Evolutionary conservation across 495 filamentous ascomycete genomes (phyloP), one percentile per base, ranked within the genome.

Genomic region (Penicillium canariense): DNA sequence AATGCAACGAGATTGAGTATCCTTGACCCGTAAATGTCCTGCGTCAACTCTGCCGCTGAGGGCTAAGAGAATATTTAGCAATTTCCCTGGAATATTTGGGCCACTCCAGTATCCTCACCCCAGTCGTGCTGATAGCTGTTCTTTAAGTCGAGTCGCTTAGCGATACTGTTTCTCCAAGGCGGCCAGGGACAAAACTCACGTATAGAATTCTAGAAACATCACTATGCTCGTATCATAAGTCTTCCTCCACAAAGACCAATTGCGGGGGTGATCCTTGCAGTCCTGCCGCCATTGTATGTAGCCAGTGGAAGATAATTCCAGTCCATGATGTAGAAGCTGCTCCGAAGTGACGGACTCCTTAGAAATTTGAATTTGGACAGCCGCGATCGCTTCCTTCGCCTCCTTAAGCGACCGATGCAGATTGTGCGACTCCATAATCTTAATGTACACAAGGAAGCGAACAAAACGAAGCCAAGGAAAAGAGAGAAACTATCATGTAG

Each of bases 151-250:
- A 3, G 4, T 9, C 11, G 5, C 8, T 23, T 3, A 42, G 17
- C 18, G 4, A 42, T 1, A 5, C 10, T 1, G 9, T 23, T 7
- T 3, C 8, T 23, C 10, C 1, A 3, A 42, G 30, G 11, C 1
- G 38, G 11, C 10, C 5, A 20, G 17, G 5, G 5, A 42, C 0
- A 23, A 23, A 40, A 20, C 39, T 42, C 17, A 42, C 39, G 14
- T 28, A 32, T 31, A 47, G 26, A 47, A 47, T 11, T 47, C 44
- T 20, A 47, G 26, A 17, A 31, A 47, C 26, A 47, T 47, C 4
- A 47, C 44, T 17, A 47, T 20, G 8, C 44, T 48, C 1, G 22
- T 26, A 18, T 47, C 44, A 31, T 42, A 42, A 15, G 39, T 23
- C 39, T 42, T 42, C 17, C 39, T n/a, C 39, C 39, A 42, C 14